These are phyloP conservation scores for Panicum virgatum DNA, from an alignment of 202 grass and related monocot species.

Conservation along the genomic window DNA sequence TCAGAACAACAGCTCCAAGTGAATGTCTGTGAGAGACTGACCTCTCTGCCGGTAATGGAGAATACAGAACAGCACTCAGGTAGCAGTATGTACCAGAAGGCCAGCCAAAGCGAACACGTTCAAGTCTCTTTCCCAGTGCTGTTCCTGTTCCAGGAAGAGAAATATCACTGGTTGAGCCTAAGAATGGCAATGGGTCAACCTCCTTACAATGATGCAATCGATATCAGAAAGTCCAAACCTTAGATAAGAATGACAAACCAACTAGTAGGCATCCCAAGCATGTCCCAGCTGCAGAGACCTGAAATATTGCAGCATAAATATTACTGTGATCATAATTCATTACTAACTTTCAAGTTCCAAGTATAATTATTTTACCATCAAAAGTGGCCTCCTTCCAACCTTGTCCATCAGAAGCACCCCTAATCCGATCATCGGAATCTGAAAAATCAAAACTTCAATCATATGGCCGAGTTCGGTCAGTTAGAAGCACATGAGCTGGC, in stretches of 20 bases:
- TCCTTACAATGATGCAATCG: constrained; percentile 2
- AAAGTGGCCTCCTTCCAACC: constrained; percentile 81
- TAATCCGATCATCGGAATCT: constrained; percentile 72
- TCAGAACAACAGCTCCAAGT: not conserved
- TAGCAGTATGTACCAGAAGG: constrained; percentile 55
- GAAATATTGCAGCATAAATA: not conserved
- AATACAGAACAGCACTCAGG: not conserved
- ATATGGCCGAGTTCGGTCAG: not conserved
- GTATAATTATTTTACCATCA: constrained; percentile 51
- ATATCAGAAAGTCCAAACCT: constrained; percentile 43
- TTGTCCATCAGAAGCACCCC: constrained; percentile 75
- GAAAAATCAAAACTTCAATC: constrained; percentile 22
- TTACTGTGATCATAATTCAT: not conserved
- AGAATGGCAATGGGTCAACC: not conserved
- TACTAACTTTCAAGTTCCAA: not conserved
- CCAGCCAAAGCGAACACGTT: constrained; percentile 58
- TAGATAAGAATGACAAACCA: constrained; percentile 64
- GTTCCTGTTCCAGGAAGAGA: constrained; percentile 46
- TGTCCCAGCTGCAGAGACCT: constrained; percentile 83
- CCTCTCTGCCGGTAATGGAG: not conserved
- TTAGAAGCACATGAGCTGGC: not conserved
- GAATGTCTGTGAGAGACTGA: not conserved
- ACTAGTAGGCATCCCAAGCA: constrained; percentile 74
- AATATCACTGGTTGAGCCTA: not conserved
- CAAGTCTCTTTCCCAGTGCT: constrained; percentile 50